Base-by-base conservation (phyloP, 202 grass and related monocot genomes). In the Bolboschoenoplectus hybrid region DNA sequence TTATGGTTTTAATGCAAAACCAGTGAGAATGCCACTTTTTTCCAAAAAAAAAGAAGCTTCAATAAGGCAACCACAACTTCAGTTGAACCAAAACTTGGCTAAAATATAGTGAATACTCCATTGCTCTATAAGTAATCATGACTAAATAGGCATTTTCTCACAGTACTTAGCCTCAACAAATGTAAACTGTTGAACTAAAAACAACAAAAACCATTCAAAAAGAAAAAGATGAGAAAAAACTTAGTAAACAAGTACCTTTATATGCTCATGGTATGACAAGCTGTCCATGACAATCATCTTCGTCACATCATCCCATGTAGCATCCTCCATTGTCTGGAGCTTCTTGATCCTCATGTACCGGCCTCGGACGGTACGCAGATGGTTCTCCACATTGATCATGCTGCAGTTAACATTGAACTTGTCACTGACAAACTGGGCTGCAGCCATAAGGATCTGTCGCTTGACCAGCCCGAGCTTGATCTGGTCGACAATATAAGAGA, bases 381-480 rank as follows among this genome's bases (percentile, higher is more conserved):
- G 78, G 13, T 81, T 81, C 56, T 81, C 78, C 7, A 81, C 78
- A 63, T 81, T 81, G 49, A 63, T 13, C 7, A 81, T 51, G 78
- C 52, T 81, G 56, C 78, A 81, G 53, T 63, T 61, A 8, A 81
- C 38, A 3, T 44, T 19, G 12, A 81, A 41, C 35, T 61, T 62
- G 20, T 81, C 78, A 38, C 16, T 1, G 8, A 81, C 35, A 35
- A 81, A 61, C 13, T 60, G 78, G 36, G 51, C 52, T 61, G 56
- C 49, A 41, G 36, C 53, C 2, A n/a, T 61, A 12, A 81, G 49
- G 55, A 81, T 81, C 56, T 63, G 53, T 16, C 34, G 56, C 53
- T 81, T 81, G 32, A 81, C 34, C 56, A 60, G 26, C 14, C 78
- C 78, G 19, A 60, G 78, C 78, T 46, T 81, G 7, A 81, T 46